These are phyloP conservation scores for Neurospora sp. DNA, from an alignment of 495 filamentous ascomycete genomes.

Conservation along the genomic window DNA sequence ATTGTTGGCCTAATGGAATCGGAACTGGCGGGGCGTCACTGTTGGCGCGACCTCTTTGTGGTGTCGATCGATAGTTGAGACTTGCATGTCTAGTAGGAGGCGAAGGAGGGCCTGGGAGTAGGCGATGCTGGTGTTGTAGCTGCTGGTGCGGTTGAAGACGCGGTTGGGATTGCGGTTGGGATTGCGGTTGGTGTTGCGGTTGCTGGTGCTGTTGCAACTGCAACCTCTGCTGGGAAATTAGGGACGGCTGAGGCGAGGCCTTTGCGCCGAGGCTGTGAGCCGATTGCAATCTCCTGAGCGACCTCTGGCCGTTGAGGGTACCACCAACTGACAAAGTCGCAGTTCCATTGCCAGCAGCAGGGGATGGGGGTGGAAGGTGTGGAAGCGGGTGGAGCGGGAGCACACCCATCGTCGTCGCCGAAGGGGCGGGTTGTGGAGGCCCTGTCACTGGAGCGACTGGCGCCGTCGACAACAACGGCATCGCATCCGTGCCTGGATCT, in stretches of 20 bases:
- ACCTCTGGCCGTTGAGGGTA: slow-evolving; percentile 23
- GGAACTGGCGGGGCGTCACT: slow-evolving; percentile 50
- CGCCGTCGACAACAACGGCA: not conserved
- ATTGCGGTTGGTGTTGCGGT: slow-evolving; percentile 18
- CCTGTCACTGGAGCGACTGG: not conserved
- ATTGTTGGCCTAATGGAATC: slow-evolving; percentile 15
- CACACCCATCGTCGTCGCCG: slow-evolving; percentile 11
- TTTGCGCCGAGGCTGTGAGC: slow-evolving; percentile 44
- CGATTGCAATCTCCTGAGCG: slow-evolving; percentile 46
- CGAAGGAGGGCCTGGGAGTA: slow-evolving; percentile 1
- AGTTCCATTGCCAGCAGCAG: not conserved
- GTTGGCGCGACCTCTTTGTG: slow-evolving; percentile 59
- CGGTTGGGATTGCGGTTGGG: slow-evolving; percentile 8
- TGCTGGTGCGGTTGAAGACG: slow-evolving; percentile 1
- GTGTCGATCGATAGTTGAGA: slow-evolving; percentile 30
- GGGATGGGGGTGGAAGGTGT: not conserved
- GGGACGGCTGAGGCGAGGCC: slow-evolving; percentile 28
- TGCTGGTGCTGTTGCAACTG: slow-evolving; percentile 21
- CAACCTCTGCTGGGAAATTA: slow-evolving; percentile 45
- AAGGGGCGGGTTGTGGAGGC: slow-evolving; percentile 14
- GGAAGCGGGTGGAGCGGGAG: slow-evolving; percentile 25
- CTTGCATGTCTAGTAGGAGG: slow-evolving; percentile 23
- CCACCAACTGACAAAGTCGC: not conserved
- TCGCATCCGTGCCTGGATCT: not conserved
- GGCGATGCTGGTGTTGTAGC: slow-evolving; percentile 4